Conservation (phyloP, 148 eudicot species). For the Amaranthus palmeri region DNA sequence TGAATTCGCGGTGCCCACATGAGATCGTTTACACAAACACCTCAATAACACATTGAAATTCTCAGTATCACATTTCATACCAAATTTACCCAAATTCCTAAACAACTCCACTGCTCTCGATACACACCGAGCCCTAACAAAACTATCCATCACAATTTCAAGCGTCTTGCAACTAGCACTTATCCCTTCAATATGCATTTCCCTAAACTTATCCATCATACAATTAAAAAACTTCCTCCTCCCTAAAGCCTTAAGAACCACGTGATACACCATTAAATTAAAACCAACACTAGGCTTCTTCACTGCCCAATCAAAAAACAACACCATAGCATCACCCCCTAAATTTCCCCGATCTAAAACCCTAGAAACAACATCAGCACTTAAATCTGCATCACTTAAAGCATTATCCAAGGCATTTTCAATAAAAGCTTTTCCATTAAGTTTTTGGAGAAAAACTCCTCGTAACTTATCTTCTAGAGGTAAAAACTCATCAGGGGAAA, state of each 20-base stretch:
- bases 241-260: constrained; percentile 68
- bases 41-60: constrained; percentile 55
- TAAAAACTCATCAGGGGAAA: constrained; percentile 44
- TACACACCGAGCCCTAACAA: constrained; percentile 42
- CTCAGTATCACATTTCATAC: constrained; percentile 46
- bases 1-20: constrained; percentile 54
- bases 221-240: constrained; percentile 62
- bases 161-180: constrained; percentile 43
- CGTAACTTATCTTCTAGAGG: constrained; percentile 67
- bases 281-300: constrained; percentile 29
- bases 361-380: constrained; percentile 45
- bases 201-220: constrained; percentile 49
- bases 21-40: constrained; percentile 57
- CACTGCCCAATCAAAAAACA: constrained; percentile 73
- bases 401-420: constrained; percentile 40
- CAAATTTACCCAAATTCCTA: constrained; percentile 49
- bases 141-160: constrained; percentile 65
- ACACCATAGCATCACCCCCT: constrained; percentile 62
- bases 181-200: constrained; percentile 48
- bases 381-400: constrained; percentile 35
- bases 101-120: constrained; percentile 60
- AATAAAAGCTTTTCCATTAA: constrained; percentile 46
- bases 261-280: constrained; percentile 43
- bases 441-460: constrained; percentile 81
- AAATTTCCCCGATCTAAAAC: constrained; percentile 63